phyloP scores from a whole-genome alignment of 2,329 filamentous ascomycete species.

The Cladosporium austrohemisphaericum region DNA sequence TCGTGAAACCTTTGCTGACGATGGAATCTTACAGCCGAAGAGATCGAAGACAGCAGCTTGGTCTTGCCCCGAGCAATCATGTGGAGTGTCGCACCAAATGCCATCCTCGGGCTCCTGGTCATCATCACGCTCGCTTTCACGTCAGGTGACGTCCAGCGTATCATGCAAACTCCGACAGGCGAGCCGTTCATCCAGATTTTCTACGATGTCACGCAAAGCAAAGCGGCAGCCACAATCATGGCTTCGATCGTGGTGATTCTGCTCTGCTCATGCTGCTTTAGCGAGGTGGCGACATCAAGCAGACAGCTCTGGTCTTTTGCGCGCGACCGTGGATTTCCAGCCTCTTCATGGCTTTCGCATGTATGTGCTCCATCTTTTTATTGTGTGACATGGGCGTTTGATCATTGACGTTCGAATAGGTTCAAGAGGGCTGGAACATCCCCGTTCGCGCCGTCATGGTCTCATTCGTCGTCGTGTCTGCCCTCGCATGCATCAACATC shows the following conservation, averaged over 20 bases:
- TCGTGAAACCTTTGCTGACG: neutral
- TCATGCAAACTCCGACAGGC: conserved; percentile 22
- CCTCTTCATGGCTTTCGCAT: conserved; percentile 11
- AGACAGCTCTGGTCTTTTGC: conserved; percentile 40
- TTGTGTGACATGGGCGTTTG: neutral
- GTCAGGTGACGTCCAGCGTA: conserved; percentile 31
- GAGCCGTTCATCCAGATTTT: conserved; percentile 37
- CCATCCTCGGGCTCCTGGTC: conserved; percentile 23
- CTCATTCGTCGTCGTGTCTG: conserved; percentile 22
- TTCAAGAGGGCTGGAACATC: conserved; percentile 22
- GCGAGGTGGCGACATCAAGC: conserved; percentile 37
- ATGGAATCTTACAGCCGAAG: conserved; percentile 19
- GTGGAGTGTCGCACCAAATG: conserved; percentile 21
- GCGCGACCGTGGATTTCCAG: conserved; percentile 35
- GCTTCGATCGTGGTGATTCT: conserved; percentile 33
- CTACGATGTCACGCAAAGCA: conserved; percentile 32
- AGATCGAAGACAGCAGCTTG: conserved; percentile 22
- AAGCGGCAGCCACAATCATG: conserved; percentile 32
- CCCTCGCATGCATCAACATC: conserved; percentile 36
- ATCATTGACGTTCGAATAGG: conserved; percentile 1
- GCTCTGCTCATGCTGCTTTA: conserved; percentile 32
- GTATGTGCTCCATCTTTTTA: neutral
- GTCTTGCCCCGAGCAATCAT: conserved; percentile 23
- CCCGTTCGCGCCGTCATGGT: conserved; percentile 26
- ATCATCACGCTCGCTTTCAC: conserved; percentile 34